Evolutionary conservation across 345 rosid species (phyloP).

Genomic region (Camelina laxa): DNA sequence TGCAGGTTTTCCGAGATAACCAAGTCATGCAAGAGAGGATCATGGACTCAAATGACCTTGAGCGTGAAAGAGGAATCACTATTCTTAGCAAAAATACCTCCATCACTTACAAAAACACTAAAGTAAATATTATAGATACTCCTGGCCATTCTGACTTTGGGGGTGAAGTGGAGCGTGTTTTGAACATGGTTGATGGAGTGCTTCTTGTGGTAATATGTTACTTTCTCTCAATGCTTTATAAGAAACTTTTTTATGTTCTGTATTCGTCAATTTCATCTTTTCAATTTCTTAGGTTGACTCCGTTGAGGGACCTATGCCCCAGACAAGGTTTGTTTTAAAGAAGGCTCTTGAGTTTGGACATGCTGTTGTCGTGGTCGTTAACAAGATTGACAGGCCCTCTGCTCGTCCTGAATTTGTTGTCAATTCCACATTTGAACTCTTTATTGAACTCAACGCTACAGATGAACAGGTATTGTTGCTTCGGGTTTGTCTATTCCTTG

Average conservation of each 20-base stretch:
- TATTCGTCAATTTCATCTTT: slow-evolving; percentile 3
- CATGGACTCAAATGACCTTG: slow-evolving; percentile 98
- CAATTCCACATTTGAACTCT: slow-evolving; percentile 95
- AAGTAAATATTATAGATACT: slow-evolving; percentile 92
- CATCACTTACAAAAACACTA: slow-evolving; percentile 79
- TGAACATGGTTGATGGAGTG: slow-evolving; percentile 99
- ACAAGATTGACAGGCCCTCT: slow-evolving; percentile 94
- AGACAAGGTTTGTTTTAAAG: slow-evolving; percentile 93
- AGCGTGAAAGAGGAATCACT: slow-evolving; percentile 97
- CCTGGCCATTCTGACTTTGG: slow-evolving; percentile 99
- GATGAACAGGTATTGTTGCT: slow-evolving; percentile 86
- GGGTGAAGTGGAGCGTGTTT: slow-evolving; percentile 98
- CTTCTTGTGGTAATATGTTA: slow-evolving; percentile 82
- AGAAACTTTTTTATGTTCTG: not conserved
- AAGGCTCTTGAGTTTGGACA: slow-evolving; percentile 97
- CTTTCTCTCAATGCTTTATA: slow-evolving; percentile 22
- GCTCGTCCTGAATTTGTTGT: slow-evolving; percentile 95
- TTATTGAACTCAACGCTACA: slow-evolving; percentile 93
- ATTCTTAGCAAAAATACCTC: slow-evolving; percentile 97
- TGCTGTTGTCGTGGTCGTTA: slow-evolving; percentile 95
- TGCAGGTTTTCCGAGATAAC: slow-evolving; percentile 94
- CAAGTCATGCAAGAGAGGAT: slow-evolving; percentile 89
- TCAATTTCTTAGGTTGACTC: slow-evolving; percentile 75
- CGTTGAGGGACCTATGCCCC: slow-evolving; percentile 99
- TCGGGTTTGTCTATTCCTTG: slow-evolving; percentile 14